Percentiles rank a stretch among this genome's conserved stretches.
Evolutionary conservation across 2,329 filamentous ascomycete species (phyloP).

Genomic region (Myotisia sp.): DNA sequence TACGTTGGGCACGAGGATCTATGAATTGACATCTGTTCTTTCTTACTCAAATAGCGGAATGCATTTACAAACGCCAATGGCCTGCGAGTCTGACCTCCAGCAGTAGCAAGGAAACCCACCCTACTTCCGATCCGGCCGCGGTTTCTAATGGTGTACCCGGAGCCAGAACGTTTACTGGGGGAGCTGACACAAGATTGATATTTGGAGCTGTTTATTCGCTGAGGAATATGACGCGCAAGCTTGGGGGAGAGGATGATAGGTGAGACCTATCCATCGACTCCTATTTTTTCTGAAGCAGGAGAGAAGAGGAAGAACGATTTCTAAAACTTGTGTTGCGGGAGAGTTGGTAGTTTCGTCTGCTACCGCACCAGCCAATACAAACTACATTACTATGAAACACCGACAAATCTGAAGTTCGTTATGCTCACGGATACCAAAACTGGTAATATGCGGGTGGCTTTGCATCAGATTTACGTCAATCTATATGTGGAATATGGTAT

Average conservation of each 20-base stretch:
- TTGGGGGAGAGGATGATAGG: slow-evolving; percentile 80
- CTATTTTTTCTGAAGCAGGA: not conserved
- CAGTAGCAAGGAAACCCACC: slow-evolving; percentile 24
- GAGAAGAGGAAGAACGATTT: not conserved
- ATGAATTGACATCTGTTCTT: too few species aligned
- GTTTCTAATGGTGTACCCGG: slow-evolving; percentile 28
- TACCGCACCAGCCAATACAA: slow-evolving; percentile 94
- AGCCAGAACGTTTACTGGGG: slow-evolving; percentile 29
- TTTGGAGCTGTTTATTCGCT: slow-evolving; percentile 95
- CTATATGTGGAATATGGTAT: slow-evolving; percentile 89
- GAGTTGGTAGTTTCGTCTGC: slow-evolving; percentile 59
- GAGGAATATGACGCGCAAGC: slow-evolving; percentile 89
- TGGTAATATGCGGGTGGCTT: slow-evolving; percentile 77
- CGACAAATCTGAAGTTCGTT: slow-evolving; percentile 87
- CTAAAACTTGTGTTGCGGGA: not conserved
- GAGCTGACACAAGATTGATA: slow-evolving; percentile 86
- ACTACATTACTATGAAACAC: slow-evolving; percentile 97
- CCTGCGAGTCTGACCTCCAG: slow-evolving; percentile 28
- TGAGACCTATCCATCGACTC: slow-evolving; percentile 17
- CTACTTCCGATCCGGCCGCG: slow-evolving; percentile 23
- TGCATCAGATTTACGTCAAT: slow-evolving; percentile 98
- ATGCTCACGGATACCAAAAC: slow-evolving; percentile 87
- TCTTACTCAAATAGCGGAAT: slow-evolving; percentile 56
- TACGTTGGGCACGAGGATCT: too few species aligned
- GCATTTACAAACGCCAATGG: slow-evolving; percentile 90